Evolutionary conservation across 495 filamentous ascomycete species (phyloP).

Genomic region (Evernia prunastri): DNA sequence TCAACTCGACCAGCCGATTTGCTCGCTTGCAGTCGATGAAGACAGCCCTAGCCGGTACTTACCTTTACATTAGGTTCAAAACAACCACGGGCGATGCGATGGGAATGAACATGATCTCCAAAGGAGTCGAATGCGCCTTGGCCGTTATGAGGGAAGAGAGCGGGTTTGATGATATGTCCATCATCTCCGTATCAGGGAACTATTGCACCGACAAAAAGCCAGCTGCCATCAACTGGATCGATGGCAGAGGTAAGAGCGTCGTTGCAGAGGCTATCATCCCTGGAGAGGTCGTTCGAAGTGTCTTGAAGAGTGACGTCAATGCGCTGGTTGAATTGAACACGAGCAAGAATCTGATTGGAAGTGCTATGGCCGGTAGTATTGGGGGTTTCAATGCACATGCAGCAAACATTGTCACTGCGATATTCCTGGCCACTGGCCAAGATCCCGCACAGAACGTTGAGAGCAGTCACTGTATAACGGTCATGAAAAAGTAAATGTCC

Average conservation of each 20-base stretch:
- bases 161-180: constrained; percentile 95
- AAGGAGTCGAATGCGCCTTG: constrained; percentile 93
- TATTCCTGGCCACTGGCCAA: constrained; percentile 96
- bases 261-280: constrained; percentile 98
- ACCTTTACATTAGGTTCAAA: constrained; percentile 96
- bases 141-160: constrained; percentile 78
- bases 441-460: constrained; percentile 98
- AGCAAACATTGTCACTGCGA: constrained; percentile 92
- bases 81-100: constrained; percentile 98
- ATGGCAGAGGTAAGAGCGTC: constrained; percentile 93
- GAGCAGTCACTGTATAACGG: constrained; percentile 94
- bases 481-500: constrained; percentile 91
- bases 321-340: constrained; percentile 86
- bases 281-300: constrained; percentile 72
- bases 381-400: constrained; percentile 98
- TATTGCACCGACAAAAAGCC: constrained; percentile 99
- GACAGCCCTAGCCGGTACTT: constrained; percentile 88
- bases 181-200: constrained; percentile 91
- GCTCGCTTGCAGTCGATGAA: constrained; percentile 85
- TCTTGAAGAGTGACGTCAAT: constrained; percentile 90
- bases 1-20: constrained; percentile 93
- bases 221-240: constrained; percentile 98
- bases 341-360: constrained; percentile 93
- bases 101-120: constrained; percentile 99
- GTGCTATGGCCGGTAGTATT: constrained; percentile 91